A percentile compares a stretch with the other conserved stretches of the same genome.
phyloP scores from a whole-genome alignment of 2,329 filamentous ascomycete genomes.

The Sordariomycetes sp. region DNA sequence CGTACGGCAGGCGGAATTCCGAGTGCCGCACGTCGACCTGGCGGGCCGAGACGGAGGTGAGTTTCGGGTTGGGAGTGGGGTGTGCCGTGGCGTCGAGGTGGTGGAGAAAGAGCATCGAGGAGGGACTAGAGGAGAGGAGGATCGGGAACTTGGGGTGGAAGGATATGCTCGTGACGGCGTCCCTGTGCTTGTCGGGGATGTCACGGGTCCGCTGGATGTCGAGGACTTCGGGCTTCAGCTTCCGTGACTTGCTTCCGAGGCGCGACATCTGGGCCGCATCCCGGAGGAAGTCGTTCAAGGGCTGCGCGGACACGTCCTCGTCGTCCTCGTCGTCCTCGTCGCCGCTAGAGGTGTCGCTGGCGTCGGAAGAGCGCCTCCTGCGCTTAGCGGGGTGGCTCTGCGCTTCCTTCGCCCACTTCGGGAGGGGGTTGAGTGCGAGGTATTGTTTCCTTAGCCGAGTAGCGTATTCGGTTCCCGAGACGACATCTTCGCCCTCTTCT shows the following conservation, averaged over 20 bases:
- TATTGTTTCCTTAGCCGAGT: constrained; percentile 70
- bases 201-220: constrained; percentile 85
- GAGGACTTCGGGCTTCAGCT: constrained; percentile 73
- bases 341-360: constrained; percentile 17
- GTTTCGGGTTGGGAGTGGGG: constrained; percentile 70
- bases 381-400: constrained; percentile 37
- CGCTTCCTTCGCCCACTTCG: constrained; percentile 43
- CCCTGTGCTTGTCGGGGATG: constrained; percentile 65
- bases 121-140: constrained; percentile 76
- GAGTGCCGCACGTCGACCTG: constrained; percentile 75
- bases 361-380: constrained; percentile 37
- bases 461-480: constrained; percentile 78
- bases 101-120: constrained; percentile 77
- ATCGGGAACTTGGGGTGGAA: constrained; percentile 87
- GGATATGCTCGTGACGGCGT: constrained; percentile 66
- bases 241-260: constrained; percentile 45
- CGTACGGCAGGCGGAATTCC: constrained; percentile 59
- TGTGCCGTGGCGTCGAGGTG: constrained; percentile 67
- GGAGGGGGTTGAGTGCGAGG: constrained; percentile 42
- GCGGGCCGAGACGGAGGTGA: constrained; percentile 81
- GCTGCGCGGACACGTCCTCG: constrained; percentile 52
- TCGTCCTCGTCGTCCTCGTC: constrained; percentile 42
- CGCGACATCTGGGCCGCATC: constrained; percentile 55
- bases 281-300: constrained; percentile 68
- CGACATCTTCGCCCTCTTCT: constrained; percentile 70